Evolutionary conservation across 306 rosid species (phyloP).

Genomic region (Trichosanthes truncata): DNA sequence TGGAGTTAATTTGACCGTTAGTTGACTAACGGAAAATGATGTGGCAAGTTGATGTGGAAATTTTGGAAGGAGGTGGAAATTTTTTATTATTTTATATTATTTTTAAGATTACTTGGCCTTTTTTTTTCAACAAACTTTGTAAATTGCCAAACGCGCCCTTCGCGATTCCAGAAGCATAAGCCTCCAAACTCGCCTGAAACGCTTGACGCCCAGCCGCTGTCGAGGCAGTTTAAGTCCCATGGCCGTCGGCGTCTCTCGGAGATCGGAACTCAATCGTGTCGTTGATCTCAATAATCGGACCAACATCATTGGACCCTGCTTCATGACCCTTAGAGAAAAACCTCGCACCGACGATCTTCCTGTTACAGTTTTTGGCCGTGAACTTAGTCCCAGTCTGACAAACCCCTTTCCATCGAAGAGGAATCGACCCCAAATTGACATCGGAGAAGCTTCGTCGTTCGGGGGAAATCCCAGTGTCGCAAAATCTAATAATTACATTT

Average conservation of each 20-base stretch:
- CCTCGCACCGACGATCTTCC: conserved; percentile 68
- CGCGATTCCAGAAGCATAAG: conserved; percentile 72
- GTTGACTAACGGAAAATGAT: no score
- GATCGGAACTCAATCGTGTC: conserved; percentile 70
- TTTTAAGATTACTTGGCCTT: no score
- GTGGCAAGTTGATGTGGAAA: no score
- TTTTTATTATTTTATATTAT: no score
- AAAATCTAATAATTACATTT: conserved; percentile 62
- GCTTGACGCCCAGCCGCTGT: conserved; percentile 74
- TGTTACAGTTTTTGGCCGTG: conserved; percentile 41
- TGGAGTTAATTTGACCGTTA: no score
- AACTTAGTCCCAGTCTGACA: conserved; percentile 62
- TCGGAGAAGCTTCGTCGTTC: conserved; percentile 78
- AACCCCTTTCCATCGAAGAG: conserved; percentile 68
- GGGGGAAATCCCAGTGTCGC: conserved; percentile 87
- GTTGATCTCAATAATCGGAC: conserved; percentile 44
- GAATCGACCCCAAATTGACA: conserved; percentile 56
- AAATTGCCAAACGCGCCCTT: conserved; percentile 74
- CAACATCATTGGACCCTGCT: conserved; percentile 32
- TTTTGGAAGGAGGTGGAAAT: no score
- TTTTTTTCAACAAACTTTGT: conserved; percentile 90
- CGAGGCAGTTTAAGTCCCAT: conserved; percentile 88
- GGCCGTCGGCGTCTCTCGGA: conserved; percentile 90
- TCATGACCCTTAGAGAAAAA: conserved; percentile 77
- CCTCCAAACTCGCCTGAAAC: conserved; percentile 63